Evolutionary conservation across 1,284 basidiomycete genomes (phyloP).

Genomic region (Ustilago esculenta): DNA sequence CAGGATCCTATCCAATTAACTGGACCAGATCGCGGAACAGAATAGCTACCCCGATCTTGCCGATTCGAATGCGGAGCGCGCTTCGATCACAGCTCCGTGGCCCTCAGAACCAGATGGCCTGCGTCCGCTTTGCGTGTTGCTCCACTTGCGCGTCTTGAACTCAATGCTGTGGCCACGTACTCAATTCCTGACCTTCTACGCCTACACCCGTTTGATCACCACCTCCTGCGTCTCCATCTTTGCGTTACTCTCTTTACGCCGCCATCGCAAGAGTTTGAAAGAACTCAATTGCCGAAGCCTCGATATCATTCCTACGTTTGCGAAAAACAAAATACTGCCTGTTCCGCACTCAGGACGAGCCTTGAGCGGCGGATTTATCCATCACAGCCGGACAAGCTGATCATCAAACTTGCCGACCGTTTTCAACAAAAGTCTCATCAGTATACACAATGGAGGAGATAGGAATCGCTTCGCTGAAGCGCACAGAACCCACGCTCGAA

Average conservation of each 20-base stretch:
- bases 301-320: too few relatives aligned
- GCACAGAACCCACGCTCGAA: conserved; percentile 55
- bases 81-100: conserved; percentile 29
- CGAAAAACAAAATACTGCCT: not conserved
- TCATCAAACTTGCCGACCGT: not conserved
- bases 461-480: conserved; percentile 54
- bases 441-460: conserved; percentile 60
- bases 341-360: not conserved
- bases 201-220: not conserved
- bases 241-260: not conserved
- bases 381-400: not conserved
- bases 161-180: conserved; percentile 19
- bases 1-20: not conserved
- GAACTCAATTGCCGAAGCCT: too few relatives aligned
- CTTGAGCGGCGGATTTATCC: not conserved
- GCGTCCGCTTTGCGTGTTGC: conserved; percentile 16
- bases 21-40: too few relatives aligned
- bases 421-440: not conserved
- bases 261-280: too few relatives aligned
- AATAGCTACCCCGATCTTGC: conserved; percentile 12
- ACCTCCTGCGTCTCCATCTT: not conserved
- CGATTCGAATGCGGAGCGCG: conserved; percentile 28
- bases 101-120: not conserved
- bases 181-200: not conserved
- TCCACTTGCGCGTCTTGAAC: conserved; percentile 46